Evolutionary conservation across 2,329 filamentous ascomycete species (phyloP).

Genomic region (Talaromyces piceae): DNA sequence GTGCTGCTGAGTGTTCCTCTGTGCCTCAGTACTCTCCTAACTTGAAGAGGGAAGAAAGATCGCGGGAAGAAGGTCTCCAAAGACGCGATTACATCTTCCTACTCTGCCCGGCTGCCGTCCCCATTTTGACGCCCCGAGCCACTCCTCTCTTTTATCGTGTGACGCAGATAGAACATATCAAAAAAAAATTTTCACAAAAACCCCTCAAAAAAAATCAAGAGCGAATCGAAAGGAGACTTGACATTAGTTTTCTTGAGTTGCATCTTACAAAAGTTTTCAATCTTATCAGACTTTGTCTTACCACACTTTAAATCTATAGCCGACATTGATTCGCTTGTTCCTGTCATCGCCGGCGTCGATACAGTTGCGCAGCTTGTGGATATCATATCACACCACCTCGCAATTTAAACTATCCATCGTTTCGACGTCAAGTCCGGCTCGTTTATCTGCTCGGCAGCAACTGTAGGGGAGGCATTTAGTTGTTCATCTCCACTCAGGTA

Average conservation of each 20-base stretch:
- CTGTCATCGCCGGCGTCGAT: constrained; percentile 13
- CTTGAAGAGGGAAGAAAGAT: too few relatives aligned
- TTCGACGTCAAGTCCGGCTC: constrained; percentile 9
- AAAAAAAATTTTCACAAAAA: constrained; percentile 8
- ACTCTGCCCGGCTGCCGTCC: background rate
- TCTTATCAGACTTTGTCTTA: background rate
- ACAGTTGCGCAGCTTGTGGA: background rate
- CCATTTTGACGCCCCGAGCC: constrained; percentile 9
- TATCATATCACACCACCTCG: background rate
- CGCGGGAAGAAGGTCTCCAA: constrained; percentile 17
- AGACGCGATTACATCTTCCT: background rate
- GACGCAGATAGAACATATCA: constrained; percentile 21
- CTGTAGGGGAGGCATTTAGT: constrained; percentile 86
- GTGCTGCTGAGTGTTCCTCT: background rate
- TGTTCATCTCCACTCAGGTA: constrained; percentile 71
- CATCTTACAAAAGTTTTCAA: background rate
- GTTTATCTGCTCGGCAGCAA: constrained; percentile 15
- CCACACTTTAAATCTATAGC: constrained; percentile 3
- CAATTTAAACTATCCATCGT: constrained; percentile 5
- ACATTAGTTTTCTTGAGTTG: background rate
- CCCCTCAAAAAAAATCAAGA: constrained; percentile 13
- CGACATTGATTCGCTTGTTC: too few relatives aligned
- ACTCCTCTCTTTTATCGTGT: constrained; percentile 13
- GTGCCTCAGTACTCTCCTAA: constrained; percentile 9
- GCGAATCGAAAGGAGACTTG: constrained; percentile 1